Percentiles rank a stretch among this genome's conserved stretches.
These are phyloP conservation scores for Colletotrichum navitas DNA, from an alignment of 2,329 filamentous ascomycete genomes.

Conservation along the genomic window DNA sequence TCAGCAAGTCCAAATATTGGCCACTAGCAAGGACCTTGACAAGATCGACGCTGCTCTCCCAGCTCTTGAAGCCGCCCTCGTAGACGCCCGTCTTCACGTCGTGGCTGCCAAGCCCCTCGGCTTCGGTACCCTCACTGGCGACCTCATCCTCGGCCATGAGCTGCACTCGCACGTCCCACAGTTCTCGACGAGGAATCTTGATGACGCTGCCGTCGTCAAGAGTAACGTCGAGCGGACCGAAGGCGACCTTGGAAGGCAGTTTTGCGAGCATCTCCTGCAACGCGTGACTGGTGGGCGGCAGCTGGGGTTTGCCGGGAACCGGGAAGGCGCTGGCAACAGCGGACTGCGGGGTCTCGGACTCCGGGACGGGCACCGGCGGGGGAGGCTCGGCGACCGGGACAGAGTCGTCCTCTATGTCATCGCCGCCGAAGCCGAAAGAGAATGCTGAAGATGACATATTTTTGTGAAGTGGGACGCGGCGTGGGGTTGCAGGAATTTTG, in stretches of 20 bases:
- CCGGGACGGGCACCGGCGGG: slow-evolving; percentile 27
- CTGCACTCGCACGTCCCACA: slow-evolving; percentile 86
- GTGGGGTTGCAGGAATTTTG: slow-evolving; percentile 32
- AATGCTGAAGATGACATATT: slow-evolving; percentile 58
- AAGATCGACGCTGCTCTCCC: slow-evolving; percentile 87
- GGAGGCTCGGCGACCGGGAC: slow-evolving; percentile 44
- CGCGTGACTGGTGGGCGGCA: slow-evolving; percentile 66
- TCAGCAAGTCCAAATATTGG: slow-evolving; percentile 51
- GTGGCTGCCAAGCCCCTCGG: slow-evolving; percentile 71
- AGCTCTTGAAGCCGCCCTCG: slow-evolving; percentile 90
- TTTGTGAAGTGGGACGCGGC: slow-evolving; percentile 12
- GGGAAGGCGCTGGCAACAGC: slow-evolving; percentile 66
- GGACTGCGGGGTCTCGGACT: slow-evolving; percentile 46
- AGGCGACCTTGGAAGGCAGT: slow-evolving; percentile 82
- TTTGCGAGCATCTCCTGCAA: slow-evolving; percentile 64
- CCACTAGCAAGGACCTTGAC: slow-evolving; percentile 73
- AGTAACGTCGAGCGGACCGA: slow-evolving; percentile 70
- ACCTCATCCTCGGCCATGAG: slow-evolving; percentile 78
- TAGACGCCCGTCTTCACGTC: slow-evolving; percentile 87
- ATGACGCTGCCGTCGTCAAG: slow-evolving; percentile 68
- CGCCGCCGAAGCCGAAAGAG: slow-evolving; percentile 72
- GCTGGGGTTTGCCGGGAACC: slow-evolving; percentile 70
- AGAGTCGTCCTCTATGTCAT: slow-evolving; percentile 70
- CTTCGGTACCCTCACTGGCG: slow-evolving; percentile 54
- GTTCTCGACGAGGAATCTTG: slow-evolving; percentile 77